Evolutionary conservation across 192 early-diverging fungal species (phyloP).

Genomic region (Linnemannia schmuckeri): DNA sequence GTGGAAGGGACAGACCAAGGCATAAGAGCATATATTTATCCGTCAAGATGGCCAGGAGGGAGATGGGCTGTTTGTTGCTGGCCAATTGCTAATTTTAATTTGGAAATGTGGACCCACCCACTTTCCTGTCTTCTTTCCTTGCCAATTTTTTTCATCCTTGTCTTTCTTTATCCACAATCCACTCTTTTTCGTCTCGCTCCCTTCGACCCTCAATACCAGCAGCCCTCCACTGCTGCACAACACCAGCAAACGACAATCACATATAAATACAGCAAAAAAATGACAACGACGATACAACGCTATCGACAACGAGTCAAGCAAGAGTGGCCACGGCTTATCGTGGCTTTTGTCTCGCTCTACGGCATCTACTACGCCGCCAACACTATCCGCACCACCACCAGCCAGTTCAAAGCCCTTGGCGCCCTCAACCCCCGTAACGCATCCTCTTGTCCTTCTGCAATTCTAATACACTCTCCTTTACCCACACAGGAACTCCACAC

Average conservation of each 20-base stretch:
- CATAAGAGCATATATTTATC: too few relatives aligned
- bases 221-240: not conserved
- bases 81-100: too few relatives aligned
- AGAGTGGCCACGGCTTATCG: constrained; percentile 38
- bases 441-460: not conserved
- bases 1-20: too few relatives aligned
- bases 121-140: not conserved
- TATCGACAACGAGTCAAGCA: constrained; percentile 11
- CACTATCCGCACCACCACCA: constrained; percentile 5
- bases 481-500: not conserved
- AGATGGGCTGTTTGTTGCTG: too few relatives aligned
- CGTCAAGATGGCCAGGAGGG: too few relatives aligned
- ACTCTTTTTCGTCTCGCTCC: not conserved
- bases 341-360: constrained; percentile 41
- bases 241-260: not conserved
- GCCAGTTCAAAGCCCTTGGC: constrained; percentile 23
- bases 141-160: not conserved
- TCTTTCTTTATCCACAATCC: not conserved
- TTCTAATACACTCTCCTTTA: not conserved
- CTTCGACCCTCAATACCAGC: not conserved
- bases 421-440: not conserved
- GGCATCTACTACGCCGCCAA: constrained; percentile 37
- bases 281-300: constrained; percentile 1
- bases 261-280: not conserved
- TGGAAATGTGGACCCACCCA: too few relatives aligned